Conservation (phyloP, 2,329 filamentous ascomycete species). For the Colletotrichum sp. region DNA sequence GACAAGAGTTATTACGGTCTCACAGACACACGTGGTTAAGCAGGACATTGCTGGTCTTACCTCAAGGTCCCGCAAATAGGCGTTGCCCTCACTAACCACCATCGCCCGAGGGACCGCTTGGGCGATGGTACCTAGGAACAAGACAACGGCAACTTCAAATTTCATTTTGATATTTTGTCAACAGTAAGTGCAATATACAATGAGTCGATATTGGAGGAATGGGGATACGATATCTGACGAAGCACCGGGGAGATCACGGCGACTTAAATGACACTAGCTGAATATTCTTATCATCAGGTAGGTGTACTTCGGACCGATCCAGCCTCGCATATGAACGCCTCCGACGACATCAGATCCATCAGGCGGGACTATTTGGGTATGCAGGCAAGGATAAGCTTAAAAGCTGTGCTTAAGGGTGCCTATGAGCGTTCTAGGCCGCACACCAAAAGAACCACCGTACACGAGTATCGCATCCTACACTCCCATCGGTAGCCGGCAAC, state of each 20-base stretch:
- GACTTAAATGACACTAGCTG: not conserved
- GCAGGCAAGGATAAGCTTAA: not conserved
- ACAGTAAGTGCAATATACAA: fast-evolving
- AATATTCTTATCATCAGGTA: not conserved
- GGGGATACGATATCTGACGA: fast-evolving
- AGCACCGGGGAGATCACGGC: not conserved
- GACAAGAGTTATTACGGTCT: not conserved
- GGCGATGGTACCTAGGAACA: not conserved
- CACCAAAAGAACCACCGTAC: not conserved
- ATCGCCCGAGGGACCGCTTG: not conserved
- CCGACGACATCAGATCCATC: not conserved
- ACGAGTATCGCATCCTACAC: not conserved
- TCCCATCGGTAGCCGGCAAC: not conserved
- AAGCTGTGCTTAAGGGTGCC: not conserved
- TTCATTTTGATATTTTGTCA: not conserved
- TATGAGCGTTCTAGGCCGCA: not conserved
- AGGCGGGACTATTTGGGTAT: not conserved
- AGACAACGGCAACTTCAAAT: not conserved
- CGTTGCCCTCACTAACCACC: not conserved
- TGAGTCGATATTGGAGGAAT: not conserved
- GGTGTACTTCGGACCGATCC: not conserved
- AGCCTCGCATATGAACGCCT: not conserved
- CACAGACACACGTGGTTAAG: fast-evolving
- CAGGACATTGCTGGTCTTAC: not conserved
- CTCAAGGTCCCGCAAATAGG: not conserved